Evolutionary conservation across 208 protist species (phyloP).

Genomic region (Trypanosoma avium): DNA sequence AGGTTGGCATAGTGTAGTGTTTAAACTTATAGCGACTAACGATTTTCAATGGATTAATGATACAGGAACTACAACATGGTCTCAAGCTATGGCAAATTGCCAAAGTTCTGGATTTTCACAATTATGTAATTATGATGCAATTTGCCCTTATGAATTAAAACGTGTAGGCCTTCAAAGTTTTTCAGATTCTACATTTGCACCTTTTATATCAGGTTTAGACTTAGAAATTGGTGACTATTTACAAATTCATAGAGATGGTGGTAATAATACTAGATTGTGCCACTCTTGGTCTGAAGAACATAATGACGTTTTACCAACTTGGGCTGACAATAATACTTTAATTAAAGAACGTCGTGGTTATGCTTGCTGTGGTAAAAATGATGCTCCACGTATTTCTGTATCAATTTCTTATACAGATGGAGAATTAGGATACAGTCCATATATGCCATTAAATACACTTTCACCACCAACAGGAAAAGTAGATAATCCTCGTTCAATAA

Average conservation of each 20-base stretch:
- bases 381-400: background rate
- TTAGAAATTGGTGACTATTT: conserved; percentile 1
- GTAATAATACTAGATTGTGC: conserved; percentile 1
- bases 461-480: background rate
- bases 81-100: conserved; percentile 1
- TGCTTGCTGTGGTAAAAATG: conserved; percentile 4
- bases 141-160: conserved; percentile 9
- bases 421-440: background rate
- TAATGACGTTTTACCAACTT: background rate
- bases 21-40: background rate
- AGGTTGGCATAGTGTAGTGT: conserved; percentile 8
- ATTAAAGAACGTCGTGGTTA: conserved; percentile 1
- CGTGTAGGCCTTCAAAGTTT: background rate
- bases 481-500: background rate
- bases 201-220: background rate
- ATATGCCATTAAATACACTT: background rate
- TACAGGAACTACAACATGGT: background rate
- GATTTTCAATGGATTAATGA: conserved; percentile 10
- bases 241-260: background rate
- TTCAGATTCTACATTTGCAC: conserved; percentile 3
- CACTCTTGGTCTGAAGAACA: conserved; percentile 6
- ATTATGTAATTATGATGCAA: conserved; percentile 7
- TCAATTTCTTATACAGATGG: background rate
- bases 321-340: background rate
- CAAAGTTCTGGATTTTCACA: background rate